phyloP scores from a whole-genome alignment of 2,329 filamentous ascomycete species.

The Paecilomyces sp. region DNA sequence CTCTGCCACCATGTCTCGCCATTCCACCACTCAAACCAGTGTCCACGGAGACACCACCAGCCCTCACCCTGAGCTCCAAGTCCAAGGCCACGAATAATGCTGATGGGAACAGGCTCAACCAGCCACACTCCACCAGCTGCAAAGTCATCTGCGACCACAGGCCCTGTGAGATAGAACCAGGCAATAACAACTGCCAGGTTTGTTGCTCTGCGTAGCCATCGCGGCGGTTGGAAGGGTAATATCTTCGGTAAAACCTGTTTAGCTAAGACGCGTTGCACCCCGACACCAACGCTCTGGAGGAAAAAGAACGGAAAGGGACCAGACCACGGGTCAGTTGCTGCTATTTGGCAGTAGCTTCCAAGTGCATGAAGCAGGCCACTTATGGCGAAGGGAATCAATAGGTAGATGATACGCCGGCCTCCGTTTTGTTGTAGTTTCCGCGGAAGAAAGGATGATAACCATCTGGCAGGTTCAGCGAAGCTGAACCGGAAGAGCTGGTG shows the following conservation, averaged over 20 bases:
- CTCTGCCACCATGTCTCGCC: conserved; percentile 60
- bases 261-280: conserved; percentile 48
- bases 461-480: conserved; percentile 32
- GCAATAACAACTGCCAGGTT: conserved; percentile 57
- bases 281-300: conserved; percentile 59
- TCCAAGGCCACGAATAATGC: conserved; percentile 59
- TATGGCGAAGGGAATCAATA: conserved; percentile 24
- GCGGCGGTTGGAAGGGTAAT: conserved; percentile 34
- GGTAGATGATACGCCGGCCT: conserved; percentile 14
- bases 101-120: conserved; percentile 74
- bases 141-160: conserved; percentile 68
- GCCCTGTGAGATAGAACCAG: conserved; percentile 64
- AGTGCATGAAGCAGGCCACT: conserved; percentile 55
- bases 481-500: conserved; percentile 79
- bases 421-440: conserved; percentile 5
- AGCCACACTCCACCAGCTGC: conserved; percentile 68
- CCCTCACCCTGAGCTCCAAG: conserved; percentile 54
- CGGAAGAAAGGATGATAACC: conserved; percentile 20
- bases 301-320: conserved; percentile 63
- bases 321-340: conserved; percentile 48
- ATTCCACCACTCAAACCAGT: conserved; percentile 51
- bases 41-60: conserved; percentile 60
- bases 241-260: conserved; percentile 25
- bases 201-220: conserved; percentile 38
- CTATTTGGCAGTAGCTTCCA: conserved; percentile 62